These are phyloP conservation scores for Penicillium crystallinum DNA, from an alignment of 495 filamentous ascomycete species.

Conservation along the genomic window DNA sequence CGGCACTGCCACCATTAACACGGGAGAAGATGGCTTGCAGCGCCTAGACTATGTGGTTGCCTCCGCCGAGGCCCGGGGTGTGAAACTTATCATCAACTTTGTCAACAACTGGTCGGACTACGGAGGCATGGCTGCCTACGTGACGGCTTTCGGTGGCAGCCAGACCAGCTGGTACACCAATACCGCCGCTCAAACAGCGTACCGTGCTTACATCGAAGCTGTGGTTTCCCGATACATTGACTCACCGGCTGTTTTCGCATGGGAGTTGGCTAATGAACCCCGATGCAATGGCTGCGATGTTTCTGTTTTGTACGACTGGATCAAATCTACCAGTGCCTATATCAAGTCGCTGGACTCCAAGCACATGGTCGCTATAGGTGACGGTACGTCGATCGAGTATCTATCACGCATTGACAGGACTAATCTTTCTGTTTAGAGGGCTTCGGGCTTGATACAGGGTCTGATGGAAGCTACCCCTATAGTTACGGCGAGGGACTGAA, in stretches of 20 bases:
- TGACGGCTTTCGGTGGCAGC: constrained; percentile 54
- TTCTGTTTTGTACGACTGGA: constrained; percentile 58
- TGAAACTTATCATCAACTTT: constrained; percentile 56
- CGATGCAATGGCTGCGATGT: constrained; percentile 58
- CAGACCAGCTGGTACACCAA: constrained; percentile 55
- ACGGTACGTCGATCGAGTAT: constrained; percentile 24
- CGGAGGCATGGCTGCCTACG: constrained; percentile 62
- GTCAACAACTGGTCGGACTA: constrained; percentile 62
- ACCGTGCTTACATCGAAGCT: constrained; percentile 57
- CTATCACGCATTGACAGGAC: neutral
- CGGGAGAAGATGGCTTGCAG: constrained; percentile 59
- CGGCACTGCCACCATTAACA: constrained; percentile 58
- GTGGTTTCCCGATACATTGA: constrained; percentile 56
- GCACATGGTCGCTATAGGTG: constrained; percentile 66
- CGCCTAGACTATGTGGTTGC: constrained; percentile 62
- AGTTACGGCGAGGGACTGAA: constrained; percentile 55
- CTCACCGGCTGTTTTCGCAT: constrained; percentile 59
- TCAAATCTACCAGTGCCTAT: constrained; percentile 51
- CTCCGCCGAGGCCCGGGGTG: constrained; percentile 50
- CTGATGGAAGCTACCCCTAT: constrained; percentile 56
- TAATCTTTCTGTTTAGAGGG: constrained; percentile 20
- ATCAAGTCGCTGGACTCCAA: constrained; percentile 59
- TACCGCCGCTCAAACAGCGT: constrained; percentile 49
- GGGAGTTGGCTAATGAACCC: constrained; percentile 70
- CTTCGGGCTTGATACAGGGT: constrained; percentile 35